Evolutionary conservation across 2,329 filamentous ascomycete species (phyloP).

Genomic region (Graphiopsis chlorocephala): DNA sequence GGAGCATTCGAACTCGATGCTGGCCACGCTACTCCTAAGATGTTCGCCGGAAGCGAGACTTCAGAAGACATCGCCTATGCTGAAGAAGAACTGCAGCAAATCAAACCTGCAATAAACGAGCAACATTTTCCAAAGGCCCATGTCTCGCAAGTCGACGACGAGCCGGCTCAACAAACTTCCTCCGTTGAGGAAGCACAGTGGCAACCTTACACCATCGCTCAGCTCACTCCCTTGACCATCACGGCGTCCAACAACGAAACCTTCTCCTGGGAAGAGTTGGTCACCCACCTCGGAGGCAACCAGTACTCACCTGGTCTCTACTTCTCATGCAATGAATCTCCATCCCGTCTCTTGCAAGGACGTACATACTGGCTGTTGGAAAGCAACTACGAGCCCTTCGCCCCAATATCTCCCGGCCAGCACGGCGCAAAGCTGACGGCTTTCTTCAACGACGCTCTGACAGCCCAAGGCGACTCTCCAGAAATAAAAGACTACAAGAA

Average conservation of each 20-base stretch:
- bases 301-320: conserved; percentile 43
- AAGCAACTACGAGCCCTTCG: conserved; percentile 39
- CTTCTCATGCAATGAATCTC: conserved; percentile 19
- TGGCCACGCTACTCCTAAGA: not conserved
- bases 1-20: not conserved
- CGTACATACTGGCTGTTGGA: conserved; percentile 45
- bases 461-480: conserved; percentile 24
- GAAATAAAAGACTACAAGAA: conserved; percentile 32
- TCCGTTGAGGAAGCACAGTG: conserved; percentile 23
- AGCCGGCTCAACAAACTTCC: not conserved
- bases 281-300: conserved; percentile 36
- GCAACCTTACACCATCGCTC: conserved; percentile 38
- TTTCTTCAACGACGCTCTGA: conserved; percentile 42
- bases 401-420: conserved; percentile 39
- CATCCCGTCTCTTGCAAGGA: conserved; percentile 19
- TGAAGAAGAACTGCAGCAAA: not conserved
- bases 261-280: conserved; percentile 41
- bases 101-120: not conserved
- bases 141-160: not conserved
- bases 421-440: conserved; percentile 48
- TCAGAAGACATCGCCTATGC: not conserved
- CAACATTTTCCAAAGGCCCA: not conserved
- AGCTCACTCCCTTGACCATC: conserved; percentile 27
- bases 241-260: conserved; percentile 26
- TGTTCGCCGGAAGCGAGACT: not conserved